Evolutionary conservation across 805 yeast genomes (phyloP), one percentile per base, ranked within the genome.

Genomic region (Clavispora carvajalis): DNA sequence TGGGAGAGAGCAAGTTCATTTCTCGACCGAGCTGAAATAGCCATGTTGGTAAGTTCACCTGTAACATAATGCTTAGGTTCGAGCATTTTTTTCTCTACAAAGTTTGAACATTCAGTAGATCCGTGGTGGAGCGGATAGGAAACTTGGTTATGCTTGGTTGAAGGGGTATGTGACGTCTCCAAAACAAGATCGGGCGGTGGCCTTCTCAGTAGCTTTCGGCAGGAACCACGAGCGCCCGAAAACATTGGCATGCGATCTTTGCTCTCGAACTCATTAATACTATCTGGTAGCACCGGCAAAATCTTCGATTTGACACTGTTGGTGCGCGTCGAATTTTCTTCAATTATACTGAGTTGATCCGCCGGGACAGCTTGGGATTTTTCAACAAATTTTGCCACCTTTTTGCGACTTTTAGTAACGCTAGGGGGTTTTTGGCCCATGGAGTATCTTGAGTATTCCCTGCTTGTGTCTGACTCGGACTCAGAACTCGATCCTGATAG

Each of bases 261-360:
- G 18, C 17, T n/a, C 28, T 6, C 19, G 19, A n/a, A 22, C 7
- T 2, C n/a, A 15, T 17, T 11, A 11, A 10, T 9, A 7, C 13
- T 8, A 13, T 17, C 15, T 13, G 40, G 28, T 21, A 29, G 23
- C 5, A 19, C 21, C 7, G 44, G 41, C 21, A 40, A 42, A 21
- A 15, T 13, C 15, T 46, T 48, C 4, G 45, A 41, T n/a, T 48
- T 56, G 4, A 59, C 36, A 37, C 70, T 67, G 6, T 68, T 47
- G 7, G 44, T 39, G 43, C 72, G 54, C 3, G 41, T 38, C 2
- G 70, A 60, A 22, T 54, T 61, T 41, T 69, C 74, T 46, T 69
- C 73, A 15, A 69, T 69, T 31, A 68, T 59, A 47, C 74, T 69
- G 37, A 69, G 58, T 34, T 60, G 71, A 45, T 68, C 73, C 13